phyloP scores from a whole-genome alignment of 108 stramenopile genomes.

The Fistulifera solaris region DNA sequence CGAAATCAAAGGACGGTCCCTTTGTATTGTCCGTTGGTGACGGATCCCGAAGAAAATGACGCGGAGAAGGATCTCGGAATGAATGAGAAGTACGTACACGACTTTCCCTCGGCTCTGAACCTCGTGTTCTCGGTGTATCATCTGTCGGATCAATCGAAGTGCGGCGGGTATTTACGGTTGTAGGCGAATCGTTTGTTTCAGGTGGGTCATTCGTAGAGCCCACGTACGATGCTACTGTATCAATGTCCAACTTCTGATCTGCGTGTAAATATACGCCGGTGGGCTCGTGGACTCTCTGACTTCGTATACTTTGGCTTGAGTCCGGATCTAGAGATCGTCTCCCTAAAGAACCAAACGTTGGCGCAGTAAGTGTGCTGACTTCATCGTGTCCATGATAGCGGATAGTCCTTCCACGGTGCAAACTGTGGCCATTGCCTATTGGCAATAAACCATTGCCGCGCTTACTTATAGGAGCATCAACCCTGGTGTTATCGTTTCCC shows the following conservation, averaged over 20 bases:
- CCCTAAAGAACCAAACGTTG: constrained; percentile 3
- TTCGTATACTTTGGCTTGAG: background rate
- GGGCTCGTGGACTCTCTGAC: background rate
- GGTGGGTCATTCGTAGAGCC: constrained; percentile 5
- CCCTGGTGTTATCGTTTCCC: background rate
- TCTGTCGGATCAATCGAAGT: too few relatives aligned
- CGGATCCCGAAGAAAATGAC: too few relatives aligned
- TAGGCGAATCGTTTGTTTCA: background rate
- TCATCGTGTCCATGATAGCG: constrained; percentile 9
- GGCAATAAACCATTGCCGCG: too few relatives aligned
- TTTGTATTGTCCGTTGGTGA: too few relatives aligned
- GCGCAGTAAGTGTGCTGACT: constrained; percentile 7
- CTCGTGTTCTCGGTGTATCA: too few relatives aligned
- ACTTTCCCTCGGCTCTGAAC: too few relatives aligned
- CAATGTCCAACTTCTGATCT: background rate
- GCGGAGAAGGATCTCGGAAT: too few relatives aligned
- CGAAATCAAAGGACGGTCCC: too few relatives aligned
- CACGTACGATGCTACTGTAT: background rate
- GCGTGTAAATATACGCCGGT: background rate
- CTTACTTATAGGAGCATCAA: too few relatives aligned
- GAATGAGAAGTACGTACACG: too few relatives aligned
- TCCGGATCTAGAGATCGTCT: background rate
- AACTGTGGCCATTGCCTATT: background rate
- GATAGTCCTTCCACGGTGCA: background rate
- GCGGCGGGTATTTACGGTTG: background rate